phyloP scores from a whole-genome alignment of 2,329 filamentous ascomycete species.

The Stachybotrys chlorohalonatus region DNA sequence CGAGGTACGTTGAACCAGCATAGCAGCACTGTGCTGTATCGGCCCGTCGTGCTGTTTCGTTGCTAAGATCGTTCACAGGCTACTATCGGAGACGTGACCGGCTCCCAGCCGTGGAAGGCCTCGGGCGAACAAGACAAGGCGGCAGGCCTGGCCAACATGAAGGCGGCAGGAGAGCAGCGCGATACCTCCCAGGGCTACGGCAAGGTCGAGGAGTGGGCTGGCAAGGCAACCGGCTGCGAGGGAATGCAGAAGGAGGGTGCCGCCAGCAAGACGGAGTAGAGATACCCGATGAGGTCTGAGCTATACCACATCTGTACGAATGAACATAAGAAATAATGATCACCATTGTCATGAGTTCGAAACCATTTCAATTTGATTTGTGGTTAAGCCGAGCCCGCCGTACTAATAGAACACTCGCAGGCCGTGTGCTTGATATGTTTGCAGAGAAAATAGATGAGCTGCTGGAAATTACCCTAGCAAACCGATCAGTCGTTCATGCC shows the following conservation, averaged over 20 bases:
- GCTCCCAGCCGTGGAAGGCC: conserved; percentile 52
- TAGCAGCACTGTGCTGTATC: not conserved
- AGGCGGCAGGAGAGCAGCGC: conserved; percentile 46
- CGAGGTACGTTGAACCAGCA: conserved; percentile 37
- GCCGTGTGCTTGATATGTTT: too few species aligned
- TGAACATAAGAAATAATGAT: not conserved
- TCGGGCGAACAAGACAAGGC: conserved; percentile 58
- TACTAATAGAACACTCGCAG: too few species aligned
- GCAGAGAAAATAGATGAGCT: too few species aligned
- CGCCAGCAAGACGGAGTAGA: conserved; percentile 29
- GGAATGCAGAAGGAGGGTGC: conserved; percentile 59
- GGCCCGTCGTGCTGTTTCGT: not conserved
- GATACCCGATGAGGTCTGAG: not conserved
- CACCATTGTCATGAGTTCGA: too few species aligned
- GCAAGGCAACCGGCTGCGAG: conserved; percentile 55
- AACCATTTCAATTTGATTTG: too few species aligned
- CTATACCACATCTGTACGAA: not conserved
- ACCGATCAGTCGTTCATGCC: too few species aligned
- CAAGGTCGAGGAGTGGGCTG: conserved; percentile 54
- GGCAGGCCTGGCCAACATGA: conserved; percentile 53
- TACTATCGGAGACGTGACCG: conserved; percentile 51
- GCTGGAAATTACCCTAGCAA: too few species aligned
- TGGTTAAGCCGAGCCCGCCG: too few species aligned
- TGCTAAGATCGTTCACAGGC: conserved; percentile 27
- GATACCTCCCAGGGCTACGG: conserved; percentile 50